Percentiles rank a stretch among this genome's conserved stretches.
phyloP scores from a whole-genome alignment of 257 asterid species.

The Solanum virginianum region DNA sequence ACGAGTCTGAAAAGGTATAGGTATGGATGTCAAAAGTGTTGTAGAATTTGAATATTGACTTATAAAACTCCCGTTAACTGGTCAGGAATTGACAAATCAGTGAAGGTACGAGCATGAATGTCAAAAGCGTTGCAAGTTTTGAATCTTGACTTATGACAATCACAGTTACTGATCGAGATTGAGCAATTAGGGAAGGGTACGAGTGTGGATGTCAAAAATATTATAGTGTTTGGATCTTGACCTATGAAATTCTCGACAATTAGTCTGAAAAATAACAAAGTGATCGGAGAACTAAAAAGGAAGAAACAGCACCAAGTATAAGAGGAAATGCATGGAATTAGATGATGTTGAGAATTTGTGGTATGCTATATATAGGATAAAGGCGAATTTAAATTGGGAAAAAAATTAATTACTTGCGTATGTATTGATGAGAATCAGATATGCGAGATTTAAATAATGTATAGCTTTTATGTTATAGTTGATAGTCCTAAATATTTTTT shows the following conservation, averaged over 20 bases:
- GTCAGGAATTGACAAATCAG: too few relatives aligned
- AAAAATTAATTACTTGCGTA: not conserved
- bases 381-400: not conserved
- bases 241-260: not conserved
- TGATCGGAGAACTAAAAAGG: fast-evolving
- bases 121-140: too few relatives aligned
- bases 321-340: not conserved
- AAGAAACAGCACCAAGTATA: fast-evolving
- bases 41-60: not conserved
- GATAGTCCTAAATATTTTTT: not conserved
- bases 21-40: not conserved
- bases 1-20: too few relatives aligned
- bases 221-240: not conserved
- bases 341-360: not conserved
- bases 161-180: too few relatives aligned
- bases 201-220: not conserved
- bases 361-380: not conserved
- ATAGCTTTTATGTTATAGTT: not conserved
- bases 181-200: too few relatives aligned
- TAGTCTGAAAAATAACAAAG: not conserved
- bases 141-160: too few relatives aligned
- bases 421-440: not conserved
- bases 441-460: not conserved
- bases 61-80: too few relatives aligned
- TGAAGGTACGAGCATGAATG: too few relatives aligned